Evolutionary conservation across 2,329 filamentous ascomycete species (phyloP).

Genomic region (Pseudocercospora vitis): DNA sequence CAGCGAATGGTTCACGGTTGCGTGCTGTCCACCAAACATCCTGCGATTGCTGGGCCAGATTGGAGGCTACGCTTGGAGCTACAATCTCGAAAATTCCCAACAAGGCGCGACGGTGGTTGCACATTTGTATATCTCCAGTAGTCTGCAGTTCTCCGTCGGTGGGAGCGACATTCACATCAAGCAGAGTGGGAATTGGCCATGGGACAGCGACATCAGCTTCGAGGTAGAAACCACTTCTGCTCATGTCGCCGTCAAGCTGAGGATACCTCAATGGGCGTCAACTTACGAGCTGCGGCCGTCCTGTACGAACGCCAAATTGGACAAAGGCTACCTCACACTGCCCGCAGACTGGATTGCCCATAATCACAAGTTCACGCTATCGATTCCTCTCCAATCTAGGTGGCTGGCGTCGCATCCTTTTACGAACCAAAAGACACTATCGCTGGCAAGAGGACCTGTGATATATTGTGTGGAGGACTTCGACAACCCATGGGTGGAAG

Average conservation of each 20-base stretch:
- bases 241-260: conserved; percentile 48
- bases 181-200: conserved; percentile 59
- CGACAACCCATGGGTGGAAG: conserved; percentile 57
- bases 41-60: conserved; percentile 57
- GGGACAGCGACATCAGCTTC: conserved; percentile 55
- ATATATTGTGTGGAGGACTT: conserved; percentile 62
- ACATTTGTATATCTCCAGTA: conserved; percentile 57
- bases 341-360: conserved; percentile 42
- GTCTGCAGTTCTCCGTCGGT: conserved; percentile 43
- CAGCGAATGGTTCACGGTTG: conserved; percentile 59
- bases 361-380: conserved; percentile 48
- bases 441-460: conserved; percentile 58
- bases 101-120: conserved; percentile 48
- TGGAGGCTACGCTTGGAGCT: conserved; percentile 59
- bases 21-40: conserved; percentile 63
- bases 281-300: conserved; percentile 40
- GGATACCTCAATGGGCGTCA: conserved; percentile 57
- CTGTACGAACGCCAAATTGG: conserved; percentile 35
- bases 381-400: conserved; percentile 50
- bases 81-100: conserved; percentile 30
- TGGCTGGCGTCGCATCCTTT: conserved; percentile 57
- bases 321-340: conserved; percentile 54
- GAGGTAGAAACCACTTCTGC: conserved; percentile 37
- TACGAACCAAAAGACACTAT: conserved; percentile 56
- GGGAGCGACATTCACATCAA: conserved; percentile 44